Percentiles rank a stretch among this genome's conserved stretches.
Conservation (phyloP, 371 early-diverging fungal genomes). For the Parasitella parasitica region DNA sequence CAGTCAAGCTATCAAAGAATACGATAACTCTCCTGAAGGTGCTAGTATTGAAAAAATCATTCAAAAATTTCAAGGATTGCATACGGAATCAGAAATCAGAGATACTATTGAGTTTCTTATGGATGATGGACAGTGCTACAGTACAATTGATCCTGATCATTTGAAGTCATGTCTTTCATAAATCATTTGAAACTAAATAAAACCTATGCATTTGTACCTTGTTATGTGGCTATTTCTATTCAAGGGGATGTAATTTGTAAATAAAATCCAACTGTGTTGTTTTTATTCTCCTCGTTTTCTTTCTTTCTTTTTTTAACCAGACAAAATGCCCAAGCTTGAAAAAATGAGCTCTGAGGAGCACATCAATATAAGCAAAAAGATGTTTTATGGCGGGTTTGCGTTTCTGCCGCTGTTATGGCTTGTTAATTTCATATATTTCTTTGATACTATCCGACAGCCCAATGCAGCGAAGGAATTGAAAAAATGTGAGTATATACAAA, state of each 20-base stretch:
- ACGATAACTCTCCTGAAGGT: constrained; percentile 25
- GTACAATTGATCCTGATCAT: constrained; percentile 65
- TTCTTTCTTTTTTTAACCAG: background rate
- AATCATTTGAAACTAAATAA: background rate
- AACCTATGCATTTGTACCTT: background rate
- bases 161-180: constrained; percentile 39
- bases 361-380: constrained; percentile 52
- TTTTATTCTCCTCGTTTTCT: background rate
- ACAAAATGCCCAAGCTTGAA: constrained; percentile 49
- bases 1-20: constrained; percentile 25
- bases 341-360: constrained; percentile 57
- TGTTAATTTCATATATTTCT: constrained; percentile 59
- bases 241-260: background rate
- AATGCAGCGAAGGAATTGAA: constrained; percentile 46
- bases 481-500: constrained; percentile 50
- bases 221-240: background rate
- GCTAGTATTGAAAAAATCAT: constrained; percentile 37
- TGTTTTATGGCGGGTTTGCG: constrained; percentile 62
- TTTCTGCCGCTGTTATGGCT: constrained; percentile 64
- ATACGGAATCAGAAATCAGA: constrained; percentile 40
- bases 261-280: background rate
- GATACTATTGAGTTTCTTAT: constrained; percentile 50
- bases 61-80: constrained; percentile 34
- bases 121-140: constrained; percentile 66
- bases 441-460: constrained; percentile 34